Percentiles rank a stretch among this genome's conserved stretches.
Evolutionary conservation across 805 yeast genomes (phyloP).

Genomic region (Cyberlindnera petersonii): DNA sequence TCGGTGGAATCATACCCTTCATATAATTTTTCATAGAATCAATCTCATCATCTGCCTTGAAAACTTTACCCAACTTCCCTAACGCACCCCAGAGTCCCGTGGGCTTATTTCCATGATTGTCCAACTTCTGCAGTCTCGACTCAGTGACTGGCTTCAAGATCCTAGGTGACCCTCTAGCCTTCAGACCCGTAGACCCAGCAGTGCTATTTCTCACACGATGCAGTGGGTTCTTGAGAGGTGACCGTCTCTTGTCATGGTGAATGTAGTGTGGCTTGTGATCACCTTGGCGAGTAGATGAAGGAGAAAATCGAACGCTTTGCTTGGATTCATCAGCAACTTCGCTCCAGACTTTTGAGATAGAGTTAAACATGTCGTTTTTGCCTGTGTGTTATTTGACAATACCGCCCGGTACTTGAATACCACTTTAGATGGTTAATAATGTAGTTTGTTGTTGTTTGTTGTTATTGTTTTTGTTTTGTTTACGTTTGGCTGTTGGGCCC

Average conservation of each 20-base stretch:
- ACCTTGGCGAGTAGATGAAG: constrained; percentile 12
- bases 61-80: constrained; percentile 21
- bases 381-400: too few relatives aligned
- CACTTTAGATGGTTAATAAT: not conserved
- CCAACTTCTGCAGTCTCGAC: constrained; percentile 5
- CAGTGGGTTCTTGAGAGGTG: constrained; percentile 6
- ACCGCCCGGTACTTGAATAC: too few relatives aligned
- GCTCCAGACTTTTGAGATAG: constrained; percentile 23
- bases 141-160: constrained; percentile 19
- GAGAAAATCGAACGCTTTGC: constrained; percentile 15
- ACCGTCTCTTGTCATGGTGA: constrained; percentile 14
- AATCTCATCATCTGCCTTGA: constrained; percentile 19
- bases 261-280: constrained; percentile 13
- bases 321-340: constrained; percentile 21
- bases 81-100: constrained; percentile 14
- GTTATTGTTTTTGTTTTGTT: constrained; percentile 4
- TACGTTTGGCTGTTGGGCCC: not conserved
- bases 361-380: constrained; percentile 17
- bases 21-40: constrained; percentile 23
- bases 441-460: not conserved
- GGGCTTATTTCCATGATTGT: constrained; percentile 12
- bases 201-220: constrained; percentile 12
- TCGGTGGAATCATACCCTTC: constrained; percentile 20
- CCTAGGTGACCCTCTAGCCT: constrained; percentile 19
- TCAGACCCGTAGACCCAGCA: not conserved